Evolutionary conservation across 1,139 yeast genomes (phyloP).

Genomic region (Blastobotrys raffinosifermentans): DNA sequence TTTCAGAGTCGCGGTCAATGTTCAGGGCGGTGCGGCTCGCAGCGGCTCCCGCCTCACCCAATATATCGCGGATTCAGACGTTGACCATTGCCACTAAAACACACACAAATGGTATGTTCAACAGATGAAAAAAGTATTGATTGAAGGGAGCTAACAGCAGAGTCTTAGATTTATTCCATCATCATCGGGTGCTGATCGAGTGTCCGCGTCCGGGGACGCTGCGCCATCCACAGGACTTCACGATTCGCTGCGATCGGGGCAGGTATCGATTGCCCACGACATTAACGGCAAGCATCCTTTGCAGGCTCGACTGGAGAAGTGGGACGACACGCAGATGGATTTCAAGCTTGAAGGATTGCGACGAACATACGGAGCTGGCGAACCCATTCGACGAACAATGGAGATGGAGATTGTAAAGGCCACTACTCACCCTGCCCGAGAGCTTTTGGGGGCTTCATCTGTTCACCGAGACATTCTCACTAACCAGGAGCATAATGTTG

Average conservation of each 20-base stretch:
- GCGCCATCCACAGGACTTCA: slow-evolving; percentile 28
- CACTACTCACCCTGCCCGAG: slow-evolving; percentile 66
- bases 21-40: no score
- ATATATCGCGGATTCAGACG: no score
- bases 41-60: no score
- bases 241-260: slow-evolving; percentile 26
- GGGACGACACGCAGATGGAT: slow-evolving; percentile 75
- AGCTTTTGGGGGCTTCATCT: slow-evolving; percentile 49
- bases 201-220: slow-evolving; percentile 24
- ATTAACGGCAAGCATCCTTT: slow-evolving; percentile 85
- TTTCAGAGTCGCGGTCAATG: no score
- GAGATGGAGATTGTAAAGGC: slow-evolving; percentile 70
- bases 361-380: slow-evolving; percentile 87
- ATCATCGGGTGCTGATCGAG: slow-evolving; percentile 18
- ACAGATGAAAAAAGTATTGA: no score
- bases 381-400: slow-evolving; percentile 85
- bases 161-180: slow-evolving; percentile 25
- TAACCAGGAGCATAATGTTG: slow-evolving; percentile 69
- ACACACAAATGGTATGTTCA: no score
- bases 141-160: no score
- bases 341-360: slow-evolving; percentile 72
- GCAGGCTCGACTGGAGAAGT: slow-evolving; percentile 63
- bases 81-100: no score
- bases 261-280: slow-evolving; percentile 47
- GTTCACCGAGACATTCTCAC: slow-evolving; percentile 72